These are phyloP conservation scores for Telfairia occidentalis DNA, from an alignment of 331 rosid species.

Conservation along the genomic window DNA sequence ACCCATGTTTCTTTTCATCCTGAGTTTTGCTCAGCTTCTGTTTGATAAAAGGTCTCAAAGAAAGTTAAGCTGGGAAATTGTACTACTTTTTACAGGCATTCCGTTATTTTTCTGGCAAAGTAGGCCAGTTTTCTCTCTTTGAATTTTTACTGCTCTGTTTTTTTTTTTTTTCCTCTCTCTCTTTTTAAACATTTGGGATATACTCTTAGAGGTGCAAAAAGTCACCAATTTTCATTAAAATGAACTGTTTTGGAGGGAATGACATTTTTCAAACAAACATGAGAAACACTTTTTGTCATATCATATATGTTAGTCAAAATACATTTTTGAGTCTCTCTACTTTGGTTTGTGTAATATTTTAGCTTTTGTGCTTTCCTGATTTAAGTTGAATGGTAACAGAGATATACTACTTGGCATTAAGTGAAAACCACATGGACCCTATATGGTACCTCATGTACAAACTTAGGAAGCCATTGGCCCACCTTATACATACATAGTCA, in stretches of 20 bases:
- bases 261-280: conserved; percentile 17
- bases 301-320: conserved; percentile 5
- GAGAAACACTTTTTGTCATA: conserved; percentile 23
- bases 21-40: conserved; percentile 16
- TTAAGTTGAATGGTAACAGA: background rate
- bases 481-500: no score
- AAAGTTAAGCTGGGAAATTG: conserved; percentile 15
- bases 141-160: background rate
- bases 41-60: conserved; percentile 18
- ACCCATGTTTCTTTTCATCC: conserved; percentile 28
- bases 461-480: background rate
- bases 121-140: conserved; percentile 6
- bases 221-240: conserved; percentile 1
- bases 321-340: background rate
- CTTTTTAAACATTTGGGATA: background rate
- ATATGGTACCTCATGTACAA: background rate
- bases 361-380: background rate
- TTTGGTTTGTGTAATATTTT: conserved; percentile 5
- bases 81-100: conserved; percentile 15
- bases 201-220: background rate
- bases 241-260: conserved; percentile 7
- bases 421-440: background rate
- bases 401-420: background rate
- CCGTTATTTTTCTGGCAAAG: background rate
- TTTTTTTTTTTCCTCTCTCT: background rate